Percentiles rank a stretch among this genome's conserved stretches.
These are phyloP conservation scores for Colletotrichum brevisporum DNA, from an alignment of 2,329 filamentous ascomycete species.

Conservation along the genomic window DNA sequence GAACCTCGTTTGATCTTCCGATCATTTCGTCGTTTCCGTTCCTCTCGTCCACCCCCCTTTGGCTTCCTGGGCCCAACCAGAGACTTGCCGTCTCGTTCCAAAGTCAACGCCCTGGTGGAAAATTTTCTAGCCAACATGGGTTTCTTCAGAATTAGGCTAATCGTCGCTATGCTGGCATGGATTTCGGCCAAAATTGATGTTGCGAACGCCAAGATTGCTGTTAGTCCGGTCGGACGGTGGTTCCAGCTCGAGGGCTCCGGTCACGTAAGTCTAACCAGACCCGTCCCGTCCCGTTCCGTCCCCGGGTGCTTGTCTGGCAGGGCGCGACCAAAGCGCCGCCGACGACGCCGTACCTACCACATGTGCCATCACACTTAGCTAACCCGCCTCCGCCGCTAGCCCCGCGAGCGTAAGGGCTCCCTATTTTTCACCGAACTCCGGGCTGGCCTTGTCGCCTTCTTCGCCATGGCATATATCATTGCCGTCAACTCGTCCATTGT, in stretches of 20 bases:
- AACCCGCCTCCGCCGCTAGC: constrained; percentile 58
- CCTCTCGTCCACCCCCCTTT: not conserved
- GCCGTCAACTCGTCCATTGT: constrained; percentile 68
- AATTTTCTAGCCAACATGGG: constrained; percentile 53
- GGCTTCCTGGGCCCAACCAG: not conserved
- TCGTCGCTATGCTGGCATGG: constrained; percentile 42
- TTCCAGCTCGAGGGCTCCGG: constrained; percentile 88
- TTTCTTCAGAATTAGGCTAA: not conserved
- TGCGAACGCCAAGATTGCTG: constrained; percentile 72
- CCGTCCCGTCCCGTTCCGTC: not conserved
- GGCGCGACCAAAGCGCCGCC: too few relatives aligned
- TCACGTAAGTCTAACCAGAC: constrained; percentile 71
- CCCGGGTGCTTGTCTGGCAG: not conserved
- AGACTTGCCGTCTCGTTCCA: not conserved
- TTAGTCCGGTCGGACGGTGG: constrained; percentile 76
- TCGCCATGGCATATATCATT: constrained; percentile 71
- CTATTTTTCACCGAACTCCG: constrained; percentile 88
- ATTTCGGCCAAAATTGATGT: constrained; percentile 55
- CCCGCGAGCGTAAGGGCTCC: constrained; percentile 79
- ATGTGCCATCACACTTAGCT: not conserved
- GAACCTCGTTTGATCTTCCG: too few relatives aligned
- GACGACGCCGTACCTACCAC: not conserved
- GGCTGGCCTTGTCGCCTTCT: constrained; percentile 86
- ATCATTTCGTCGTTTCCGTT: not conserved
- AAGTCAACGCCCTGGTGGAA: not conserved